A percentile compares a stretch with the other conserved stretches of the same genome.
Conservation (phyloP, 2,329 filamentous ascomycete genomes). For the Cladophialophora exuberans region DNA sequence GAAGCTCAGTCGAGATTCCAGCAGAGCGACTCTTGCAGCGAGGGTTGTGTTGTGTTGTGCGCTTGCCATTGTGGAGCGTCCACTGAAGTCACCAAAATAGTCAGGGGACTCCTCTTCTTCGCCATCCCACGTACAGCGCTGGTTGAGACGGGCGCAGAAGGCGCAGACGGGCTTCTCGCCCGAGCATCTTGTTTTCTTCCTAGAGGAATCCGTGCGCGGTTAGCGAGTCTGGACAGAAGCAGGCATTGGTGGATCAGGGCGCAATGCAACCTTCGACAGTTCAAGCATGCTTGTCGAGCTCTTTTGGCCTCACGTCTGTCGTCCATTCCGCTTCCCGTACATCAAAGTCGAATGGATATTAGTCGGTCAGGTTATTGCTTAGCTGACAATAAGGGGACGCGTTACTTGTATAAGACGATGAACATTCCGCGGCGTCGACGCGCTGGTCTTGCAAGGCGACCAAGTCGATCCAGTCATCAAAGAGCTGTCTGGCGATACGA, state of each 20-base stretch:
- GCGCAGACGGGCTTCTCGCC: slow-evolving; percentile 40
- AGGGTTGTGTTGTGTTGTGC: slow-evolving; percentile 9
- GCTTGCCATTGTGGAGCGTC: background rate
- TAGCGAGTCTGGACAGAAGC: background rate
- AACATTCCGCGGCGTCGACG: background rate
- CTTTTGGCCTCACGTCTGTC: slow-evolving; percentile 18
- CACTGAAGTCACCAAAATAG: background rate
- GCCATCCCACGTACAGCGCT: slow-evolving; percentile 18
- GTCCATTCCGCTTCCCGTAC: slow-evolving; percentile 11
- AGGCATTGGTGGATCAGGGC: background rate
- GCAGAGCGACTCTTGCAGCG: slow-evolving; percentile 16
- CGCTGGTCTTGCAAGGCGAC: no score
- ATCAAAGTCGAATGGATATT: background rate
- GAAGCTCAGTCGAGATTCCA: slow-evolving; percentile 18
- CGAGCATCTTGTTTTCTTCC: slow-evolving; percentile 41
- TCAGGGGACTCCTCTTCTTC: slow-evolving; percentile 5
- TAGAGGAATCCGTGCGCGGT: background rate
- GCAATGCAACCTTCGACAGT: slow-evolving; percentile 19
- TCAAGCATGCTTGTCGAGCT: slow-evolving; percentile 19
- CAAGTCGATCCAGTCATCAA: background rate
- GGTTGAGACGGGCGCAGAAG: slow-evolving; percentile 36
- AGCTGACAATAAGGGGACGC: background rate
- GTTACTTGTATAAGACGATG: background rate
- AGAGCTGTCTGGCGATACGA: background rate
- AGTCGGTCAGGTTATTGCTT: no score